Conservation (phyloP, 352 stramenopile genomes). For the Phytophthora kernoviae region DNA sequence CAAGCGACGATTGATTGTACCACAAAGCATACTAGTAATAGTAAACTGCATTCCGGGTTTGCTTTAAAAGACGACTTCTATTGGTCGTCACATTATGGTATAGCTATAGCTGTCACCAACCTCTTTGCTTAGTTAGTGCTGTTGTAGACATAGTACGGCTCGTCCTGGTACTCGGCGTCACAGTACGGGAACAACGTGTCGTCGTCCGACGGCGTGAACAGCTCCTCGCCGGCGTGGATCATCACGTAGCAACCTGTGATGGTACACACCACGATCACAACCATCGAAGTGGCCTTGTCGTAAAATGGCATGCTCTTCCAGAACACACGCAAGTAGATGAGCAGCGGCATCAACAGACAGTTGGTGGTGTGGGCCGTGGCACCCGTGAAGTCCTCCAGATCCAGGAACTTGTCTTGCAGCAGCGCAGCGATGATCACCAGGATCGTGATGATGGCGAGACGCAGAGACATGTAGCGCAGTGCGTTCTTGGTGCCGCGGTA, state of each 20-base stretch:
- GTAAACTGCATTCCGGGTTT: no score
- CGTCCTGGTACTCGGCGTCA: conserved; percentile 44
- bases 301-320: conserved; percentile 42
- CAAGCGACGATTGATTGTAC: no score
- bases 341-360: conserved; percentile 56
- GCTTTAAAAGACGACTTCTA: conserved; percentile 4
- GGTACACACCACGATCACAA: conserved; percentile 51
- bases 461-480: conserved; percentile 52
- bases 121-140: conserved; percentile 29
- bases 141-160: conserved; percentile 51
- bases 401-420: conserved; percentile 54
- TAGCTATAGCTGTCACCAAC: conserved; percentile 1
- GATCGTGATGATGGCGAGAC: conserved; percentile 43
- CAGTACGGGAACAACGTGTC: conserved; percentile 65
- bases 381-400: conserved; percentile 60
- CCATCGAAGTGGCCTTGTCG: conserved; percentile 46
- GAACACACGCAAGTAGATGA: conserved; percentile 59
- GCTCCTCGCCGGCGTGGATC: conserved; percentile 53
- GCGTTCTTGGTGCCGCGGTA: conserved; percentile 47
- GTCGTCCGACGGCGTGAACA: conserved; percentile 52
- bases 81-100: conserved; percentile 4
- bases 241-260: conserved; percentile 55
- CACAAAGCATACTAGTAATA: no score
- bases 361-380: conserved; percentile 56
- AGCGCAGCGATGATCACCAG: conserved; percentile 48